Evolutionary conservation across 202 grass and related monocot genomes (phyloP), one percentile per base, ranked within the genome.

Genomic region (Bolboschoenoplectus hybrid): DNA sequence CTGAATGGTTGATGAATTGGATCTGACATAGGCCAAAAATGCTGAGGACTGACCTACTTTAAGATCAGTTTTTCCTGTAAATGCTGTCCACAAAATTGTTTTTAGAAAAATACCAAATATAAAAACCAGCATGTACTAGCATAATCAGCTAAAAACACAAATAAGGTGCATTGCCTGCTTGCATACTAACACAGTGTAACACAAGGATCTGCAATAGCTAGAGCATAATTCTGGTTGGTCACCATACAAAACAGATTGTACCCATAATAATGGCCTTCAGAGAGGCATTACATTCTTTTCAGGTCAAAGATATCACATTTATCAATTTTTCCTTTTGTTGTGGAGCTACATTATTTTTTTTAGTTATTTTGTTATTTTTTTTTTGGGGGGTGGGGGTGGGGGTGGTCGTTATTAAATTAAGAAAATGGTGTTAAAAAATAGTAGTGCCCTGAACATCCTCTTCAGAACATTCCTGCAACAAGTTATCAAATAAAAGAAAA

Each of bases 1-100:
- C 41, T 91, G 66, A 63, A 70, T 88, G 73, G 81, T 68, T 79
- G 87, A 87, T 76, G 86, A 87, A 69, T 70, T 90, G 80, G 90
- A 78, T 64, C 91, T 94, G 10, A 96, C 97, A 90, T 98, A 98
- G 52, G 97, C 90, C 86, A 96, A 86, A 85, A 98, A 96, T 50
- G 97, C 97, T 81, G 97, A 98, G 0, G 93, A 98, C 83, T 92
- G 82, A 2, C 79, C 97, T 63, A 98, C 60, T 86, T 85, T 98
- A 85, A 98, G 81, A 86, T 92, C 82, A 43, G 78, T 92, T 85
- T 96, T 98, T 76, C 89, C 82, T 60, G 90, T 65, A 81, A 90
- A 91, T 52, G 84, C 93, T 95, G 90, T 52, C 52, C 92, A 83
- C 67, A 86, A 36, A 60, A 69, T 46, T n/a, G 38, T 70, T 40